These are phyloP conservation scores for Gnomoniopsis sp. DNA, from an alignment of 2,329 filamentous ascomycete genomes.

Conservation along the genomic window DNA sequence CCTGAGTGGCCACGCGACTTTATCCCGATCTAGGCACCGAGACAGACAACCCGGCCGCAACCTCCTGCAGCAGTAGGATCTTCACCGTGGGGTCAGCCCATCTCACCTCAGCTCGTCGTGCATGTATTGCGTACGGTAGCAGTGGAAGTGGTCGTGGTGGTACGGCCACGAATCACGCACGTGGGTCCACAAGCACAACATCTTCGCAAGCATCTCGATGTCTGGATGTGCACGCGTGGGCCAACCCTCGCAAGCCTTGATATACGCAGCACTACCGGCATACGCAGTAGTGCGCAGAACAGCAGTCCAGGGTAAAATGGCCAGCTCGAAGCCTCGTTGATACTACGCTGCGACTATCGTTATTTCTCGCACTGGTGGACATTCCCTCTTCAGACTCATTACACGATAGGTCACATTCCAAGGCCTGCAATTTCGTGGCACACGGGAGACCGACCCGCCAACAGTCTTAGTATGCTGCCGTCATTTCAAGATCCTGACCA, in stretches of 20 bases:
- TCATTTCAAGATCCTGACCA: neutral
- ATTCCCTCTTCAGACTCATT: neutral
- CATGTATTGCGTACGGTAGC: neutral
- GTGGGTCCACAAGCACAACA: neutral
- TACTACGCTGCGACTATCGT: neutral
- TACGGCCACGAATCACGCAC: neutral
- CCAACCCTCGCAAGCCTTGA: neutral
- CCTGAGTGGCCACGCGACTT: neutral
- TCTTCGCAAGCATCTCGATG: neutral
- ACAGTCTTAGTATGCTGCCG: neutral
- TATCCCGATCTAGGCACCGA: neutral
- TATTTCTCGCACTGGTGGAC: neutral
- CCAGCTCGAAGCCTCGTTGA: neutral
- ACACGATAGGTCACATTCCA: neutral
- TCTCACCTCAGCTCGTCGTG: neutral
- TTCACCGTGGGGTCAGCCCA: neutral
- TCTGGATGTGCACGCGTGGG: neutral
- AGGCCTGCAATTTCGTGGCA: constrained; percentile 3
- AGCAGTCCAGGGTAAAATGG: no score
- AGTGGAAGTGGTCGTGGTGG: no score
- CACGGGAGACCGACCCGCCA: neutral
- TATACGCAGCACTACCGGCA: neutral
- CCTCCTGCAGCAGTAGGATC: neutral
- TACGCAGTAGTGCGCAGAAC: neutral
- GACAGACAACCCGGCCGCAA: neutral